Evolutionary conservation across 2,329 filamentous ascomycete genomes (phyloP).

Genomic region (Colletotrichum neosansevieriae): DNA sequence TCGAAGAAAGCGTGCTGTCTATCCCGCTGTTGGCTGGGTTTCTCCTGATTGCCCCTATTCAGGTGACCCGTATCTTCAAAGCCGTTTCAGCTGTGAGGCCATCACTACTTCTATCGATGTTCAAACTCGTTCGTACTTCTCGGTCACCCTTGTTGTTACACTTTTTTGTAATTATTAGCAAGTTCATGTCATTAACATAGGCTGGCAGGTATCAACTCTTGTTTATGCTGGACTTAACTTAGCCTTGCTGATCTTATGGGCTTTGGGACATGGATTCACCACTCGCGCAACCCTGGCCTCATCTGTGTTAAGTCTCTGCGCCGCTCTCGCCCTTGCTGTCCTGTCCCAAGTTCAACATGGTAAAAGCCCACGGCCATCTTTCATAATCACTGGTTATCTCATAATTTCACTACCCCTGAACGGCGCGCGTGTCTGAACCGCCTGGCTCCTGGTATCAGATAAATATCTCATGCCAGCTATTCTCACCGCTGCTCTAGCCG

Average conservation of each 20-base stretch:
- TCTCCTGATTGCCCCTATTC: slow-evolving; percentile 21
- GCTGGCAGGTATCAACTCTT: slow-evolving; percentile 16
- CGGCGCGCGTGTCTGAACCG: slow-evolving; percentile 20
- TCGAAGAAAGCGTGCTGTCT: slow-evolving; percentile 22
- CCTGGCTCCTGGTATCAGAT: slow-evolving; percentile 24
- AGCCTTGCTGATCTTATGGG: slow-evolving; percentile 22
- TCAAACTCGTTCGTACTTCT: slow-evolving; percentile 20
- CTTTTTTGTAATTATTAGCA: slow-evolving; percentile 7
- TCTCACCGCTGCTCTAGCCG: slow-evolving; percentile 18
- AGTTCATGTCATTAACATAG: slow-evolving; percentile 22
- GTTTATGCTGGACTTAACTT: slow-evolving; percentile 22
- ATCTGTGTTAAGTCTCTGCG: slow-evolving; percentile 21
- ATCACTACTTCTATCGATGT: slow-evolving; percentile 22
- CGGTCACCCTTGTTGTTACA: slow-evolving; percentile 8
- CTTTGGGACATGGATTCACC: slow-evolving; percentile 25
- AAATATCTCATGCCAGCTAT: slow-evolving; percentile 19
- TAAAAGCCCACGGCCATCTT: slow-evolving; percentile 19
- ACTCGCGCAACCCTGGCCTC: slow-evolving; percentile 24
- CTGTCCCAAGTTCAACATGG: slow-evolving; percentile 23
- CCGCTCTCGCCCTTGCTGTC: slow-evolving; percentile 16
- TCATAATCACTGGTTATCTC: slow-evolving; percentile 24
- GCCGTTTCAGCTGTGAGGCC: slow-evolving; percentile 24
- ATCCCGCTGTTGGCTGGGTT: slow-evolving; percentile 20
- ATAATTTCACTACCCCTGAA: slow-evolving; percentile 18
- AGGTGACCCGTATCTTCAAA: slow-evolving; percentile 21